phyloP scores from a whole-genome alignment of 192 early-diverging fungal genomes.

The Coemansia pectinata region DNA sequence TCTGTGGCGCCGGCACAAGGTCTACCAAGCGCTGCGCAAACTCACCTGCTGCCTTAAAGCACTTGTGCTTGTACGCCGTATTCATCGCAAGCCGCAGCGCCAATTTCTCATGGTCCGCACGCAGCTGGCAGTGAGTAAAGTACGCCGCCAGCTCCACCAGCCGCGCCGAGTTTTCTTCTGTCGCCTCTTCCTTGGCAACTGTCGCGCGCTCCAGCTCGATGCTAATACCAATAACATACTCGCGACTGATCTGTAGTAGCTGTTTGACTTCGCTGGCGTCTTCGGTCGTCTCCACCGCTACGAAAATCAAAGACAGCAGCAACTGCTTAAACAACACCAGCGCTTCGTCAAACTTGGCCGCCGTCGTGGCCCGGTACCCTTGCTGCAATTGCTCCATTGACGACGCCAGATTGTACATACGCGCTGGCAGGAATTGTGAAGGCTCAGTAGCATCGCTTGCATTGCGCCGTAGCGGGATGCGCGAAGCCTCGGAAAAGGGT shows the following conservation, averaged over 20 bases:
- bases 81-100: conserved; percentile 87
- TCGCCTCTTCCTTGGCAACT: conserved; percentile 55
- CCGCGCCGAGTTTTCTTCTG: conserved; percentile 61
- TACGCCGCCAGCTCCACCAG: conserved; percentile 92
- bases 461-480: conserved; percentile 70
- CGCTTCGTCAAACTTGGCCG: conserved; percentile 81
- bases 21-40: conserved; percentile 92
- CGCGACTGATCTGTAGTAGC: conserved; percentile 77
- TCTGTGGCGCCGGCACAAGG: conserved; percentile 73
- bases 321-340: conserved; percentile 72
- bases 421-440: conserved; percentile 37
- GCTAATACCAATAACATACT: conserved; percentile 88
- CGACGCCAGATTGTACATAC: conserved; percentile 39
- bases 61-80: conserved; percentile 77
- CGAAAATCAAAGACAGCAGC: conserved; percentile 78
- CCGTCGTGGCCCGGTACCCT: conserved; percentile 78
- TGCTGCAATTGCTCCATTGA: conserved; percentile 74
- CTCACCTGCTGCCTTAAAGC: conserved; percentile 80
- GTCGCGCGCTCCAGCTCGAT: conserved; percentile 81
- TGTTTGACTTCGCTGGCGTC: conserved; percentile 82
- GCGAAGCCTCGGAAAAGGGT: conserved; percentile 62
- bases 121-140: conserved; percentile 92
- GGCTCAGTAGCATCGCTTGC: conserved; percentile 56
- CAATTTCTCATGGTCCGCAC: conserved; percentile 85
- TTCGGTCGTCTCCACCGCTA: conserved; percentile 61